A percentile compares a stretch with the other conserved stretches of the same genome.
Evolutionary conservation across 2,329 filamentous ascomycete species (phyloP).

Genomic region (Sarocladium oryzae): DNA sequence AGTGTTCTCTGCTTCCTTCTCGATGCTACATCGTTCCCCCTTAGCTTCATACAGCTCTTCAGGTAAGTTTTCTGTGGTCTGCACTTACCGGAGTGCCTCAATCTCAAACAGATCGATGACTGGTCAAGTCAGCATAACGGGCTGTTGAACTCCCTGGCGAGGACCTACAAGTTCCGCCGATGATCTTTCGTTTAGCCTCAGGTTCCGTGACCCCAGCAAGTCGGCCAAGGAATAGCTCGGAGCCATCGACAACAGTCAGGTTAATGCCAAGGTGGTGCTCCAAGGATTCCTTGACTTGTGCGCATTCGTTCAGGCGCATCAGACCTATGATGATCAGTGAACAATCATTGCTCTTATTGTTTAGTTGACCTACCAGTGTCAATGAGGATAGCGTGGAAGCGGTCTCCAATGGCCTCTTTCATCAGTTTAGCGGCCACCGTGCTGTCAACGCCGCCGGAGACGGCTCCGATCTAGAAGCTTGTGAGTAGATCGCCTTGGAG

Average conservation of each 20-base stretch:
- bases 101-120: slow-evolving; percentile 65
- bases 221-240: slow-evolving; percentile 67
- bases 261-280: slow-evolving; percentile 79
- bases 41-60: slow-evolving; percentile 6
- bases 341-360: no score
- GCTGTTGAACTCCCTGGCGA: no score
- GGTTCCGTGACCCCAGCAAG: slow-evolving; percentile 72
- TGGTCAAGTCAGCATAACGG: slow-evolving; percentile 12
- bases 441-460: slow-evolving; percentile 75
- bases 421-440: slow-evolving; percentile 85
- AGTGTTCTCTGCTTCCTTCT: slow-evolving; percentile 61
- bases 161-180: slow-evolving; percentile 60
- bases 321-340: slow-evolving; percentile 37
- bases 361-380: slow-evolving; percentile 61
- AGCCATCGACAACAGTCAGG: slow-evolving; percentile 77
- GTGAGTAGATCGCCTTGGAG: slow-evolving; percentile 1
- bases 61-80: neutral
- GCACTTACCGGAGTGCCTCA: slow-evolving; percentile 46
- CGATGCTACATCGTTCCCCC: slow-evolving; percentile 42
- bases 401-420: slow-evolving; percentile 75
- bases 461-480: slow-evolving; percentile 37
- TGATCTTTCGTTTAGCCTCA: slow-evolving; percentile 87
- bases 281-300: slow-evolving; percentile 74
- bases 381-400: slow-evolving; percentile 67
- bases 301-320: slow-evolving; percentile 79